Evolutionary conservation across 768 basidiomycete species (phyloP), one percentile per base, ranked within the genome.

Genomic region (Tricholoma sp.): DNA sequence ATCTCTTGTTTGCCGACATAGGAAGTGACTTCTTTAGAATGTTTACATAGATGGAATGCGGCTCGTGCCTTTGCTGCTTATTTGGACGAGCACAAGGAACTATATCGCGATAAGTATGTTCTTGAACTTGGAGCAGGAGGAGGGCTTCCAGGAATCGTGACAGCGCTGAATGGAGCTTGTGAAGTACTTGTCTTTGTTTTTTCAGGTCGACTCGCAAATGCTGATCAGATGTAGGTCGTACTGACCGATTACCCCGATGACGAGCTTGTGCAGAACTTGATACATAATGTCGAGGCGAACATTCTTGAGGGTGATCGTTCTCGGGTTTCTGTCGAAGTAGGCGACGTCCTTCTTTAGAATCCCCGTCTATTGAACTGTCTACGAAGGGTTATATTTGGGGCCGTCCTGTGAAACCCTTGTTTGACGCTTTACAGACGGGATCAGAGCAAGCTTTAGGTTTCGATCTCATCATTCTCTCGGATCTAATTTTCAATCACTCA

Each of bases 91-190:
- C 76, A 85, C 53, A 63, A 65, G 0, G 68, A 76, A 1, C 61
- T 87, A 0, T 85, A 82, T 45, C 74, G 70, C 34, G 70, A 67
- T 49, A 60, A 62, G 7, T 69, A 63, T 24, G 84, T 98, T 0
- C 75, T 98, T 1, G 97, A 99, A 68, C 81, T 98, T 0, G 97
- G 97, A 0, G 97, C 97, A 0, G 97, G 94, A 0, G 95, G 92
- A 1, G 96, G 86, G 2, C 74, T 98, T 6, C 97, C 97, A 0
- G 84, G 89, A 3, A 76, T 99, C 6, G 81, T 95, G 2, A 75
- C 86, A 0, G 82, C 79, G 0, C 80, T 86, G 39, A 86, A 84
- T 56, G 88, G 86, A 0, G 93, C 94, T 0, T 64, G 68, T 39
- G 81, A 80, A 65, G 94, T 91, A 17, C n/a, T 75, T 64, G 1